Percentiles rank a stretch among this genome's conserved stretches.
phyloP scores from a whole-genome alignment of 306 rosid genomes.

The Sindora glabra region DNA sequence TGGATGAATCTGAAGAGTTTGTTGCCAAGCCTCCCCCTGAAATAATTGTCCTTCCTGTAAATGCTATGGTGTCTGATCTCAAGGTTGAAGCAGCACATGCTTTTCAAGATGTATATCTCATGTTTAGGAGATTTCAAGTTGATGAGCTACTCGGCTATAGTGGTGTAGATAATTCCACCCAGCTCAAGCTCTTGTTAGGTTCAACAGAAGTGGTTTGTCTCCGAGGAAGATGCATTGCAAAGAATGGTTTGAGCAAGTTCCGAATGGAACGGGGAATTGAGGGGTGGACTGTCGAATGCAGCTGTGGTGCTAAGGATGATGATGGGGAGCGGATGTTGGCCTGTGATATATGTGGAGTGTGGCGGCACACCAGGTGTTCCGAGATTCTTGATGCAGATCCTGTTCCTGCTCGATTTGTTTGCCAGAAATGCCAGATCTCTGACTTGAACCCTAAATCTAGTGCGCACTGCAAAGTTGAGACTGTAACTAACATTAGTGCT shows the following conservation, averaged over 20 bases:
- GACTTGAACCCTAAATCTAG: slow-evolving; percentile 16
- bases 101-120: slow-evolving; percentile 75
- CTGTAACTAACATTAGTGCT: slow-evolving; percentile 29
- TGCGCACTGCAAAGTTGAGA: slow-evolving; percentile 49
- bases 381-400: slow-evolving; percentile 57
- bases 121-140: slow-evolving; percentile 61
- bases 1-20: slow-evolving; percentile 51
- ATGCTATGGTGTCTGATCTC: slow-evolving; percentile 60
- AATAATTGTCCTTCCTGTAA: slow-evolving; percentile 42
- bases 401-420: slow-evolving; percentile 68
- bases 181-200: slow-evolving; percentile 51
- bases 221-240: slow-evolving; percentile 64
- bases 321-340: slow-evolving; percentile 98
- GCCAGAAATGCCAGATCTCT: slow-evolving; percentile 47
- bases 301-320: slow-evolving; percentile 87
- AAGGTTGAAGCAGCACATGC: slow-evolving; percentile 68
- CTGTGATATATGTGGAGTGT: slow-evolving; percentile 77
- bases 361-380: slow-evolving; percentile 87
- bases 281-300: slow-evolving; percentile 94
- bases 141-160: slow-evolving; percentile 61
- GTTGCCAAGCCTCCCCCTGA: slow-evolving; percentile 53
- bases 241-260: slow-evolving; percentile 55
- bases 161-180: slow-evolving; percentile 65
- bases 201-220: slow-evolving; percentile 38
- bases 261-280: slow-evolving; percentile 89